Base-by-base conservation (phyloP, 73 alveolate genomes). In the Paraurostyla sp. region DNA sequence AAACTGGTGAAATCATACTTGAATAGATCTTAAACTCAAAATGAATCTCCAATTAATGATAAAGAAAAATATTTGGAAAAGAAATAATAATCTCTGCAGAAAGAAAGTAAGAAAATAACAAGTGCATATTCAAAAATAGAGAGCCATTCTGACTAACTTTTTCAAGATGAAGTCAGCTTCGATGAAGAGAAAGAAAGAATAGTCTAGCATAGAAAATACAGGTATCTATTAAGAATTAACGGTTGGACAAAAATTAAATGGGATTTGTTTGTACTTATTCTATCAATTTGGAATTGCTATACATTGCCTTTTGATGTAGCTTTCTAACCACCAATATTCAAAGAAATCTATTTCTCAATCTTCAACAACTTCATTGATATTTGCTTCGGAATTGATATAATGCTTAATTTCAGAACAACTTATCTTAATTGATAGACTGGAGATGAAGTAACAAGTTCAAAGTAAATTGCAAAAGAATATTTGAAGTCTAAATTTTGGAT, bases 401-500 rank as follows among this genome's bases (percentile, higher is more conserved):
- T 84, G 6, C 27, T 84, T 33, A 81, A 68, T 46, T 89, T 89
- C 43, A 36, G 90, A 23, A 84, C 92, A 13, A 57, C 95, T 65
- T 85, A 20, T 41, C 33, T 89, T 2, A 54, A 85, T 36, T 23
- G 68, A 36, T 29, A 68, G 40, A 71, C 83, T 42, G 95, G 93
- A 11, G 88, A 84, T 43, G 95, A 89, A 68, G 48, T 83, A 16
- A 30, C 56, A 33, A 82, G 62, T 16, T 46, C 50, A 15, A 68
- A 52, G 42, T 30, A n/a, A 27, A 89, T 89, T 6, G 82, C 89
- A 4, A 4, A 32, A 30, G 40, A 83, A 30, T 89, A 89, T 68
- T 9, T 83, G 45, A 83, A 69, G 63, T 36, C 65, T 11, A 57
- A 96, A 84, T 93, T 94, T 76, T 93, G 97, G 96, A 62, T 94